Conservation (phyloP, 164 flowering plant species). For the Aristolochia californica region DNA sequence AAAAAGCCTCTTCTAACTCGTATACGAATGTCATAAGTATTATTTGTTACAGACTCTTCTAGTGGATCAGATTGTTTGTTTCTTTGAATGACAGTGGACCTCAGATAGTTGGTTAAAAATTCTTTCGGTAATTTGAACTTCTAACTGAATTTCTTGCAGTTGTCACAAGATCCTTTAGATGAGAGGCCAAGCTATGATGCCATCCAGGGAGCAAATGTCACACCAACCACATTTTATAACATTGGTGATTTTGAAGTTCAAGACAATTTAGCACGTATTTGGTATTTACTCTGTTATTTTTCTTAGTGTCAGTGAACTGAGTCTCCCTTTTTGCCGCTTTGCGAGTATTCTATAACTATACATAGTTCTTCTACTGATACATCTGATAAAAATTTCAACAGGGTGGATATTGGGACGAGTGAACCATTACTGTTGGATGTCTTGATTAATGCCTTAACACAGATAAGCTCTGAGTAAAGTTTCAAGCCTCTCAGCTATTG, state of each 20-base stretch:
- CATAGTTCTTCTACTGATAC: conserved; percentile 8
- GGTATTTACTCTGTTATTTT: conserved; percentile 28
- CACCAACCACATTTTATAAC: conserved; percentile 84
- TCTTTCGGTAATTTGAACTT: not conserved
- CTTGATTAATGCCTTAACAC: conserved; percentile 77
- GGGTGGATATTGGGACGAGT: conserved; percentile 11
- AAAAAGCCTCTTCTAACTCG: conserved; percentile 53
- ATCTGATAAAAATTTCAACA: conserved; percentile 8
- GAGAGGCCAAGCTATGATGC: conserved; percentile 84
- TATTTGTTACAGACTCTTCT: conserved; percentile 42
- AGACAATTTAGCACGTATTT: conserved; percentile 82
- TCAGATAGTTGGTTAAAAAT: not conserved
- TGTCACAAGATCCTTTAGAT: conserved; percentile 78
- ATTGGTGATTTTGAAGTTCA: conserved; percentile 90
- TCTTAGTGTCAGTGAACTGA: not conserved
- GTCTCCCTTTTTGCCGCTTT: not conserved
- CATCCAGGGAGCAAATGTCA: conserved; percentile 78
- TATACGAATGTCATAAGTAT: too few species aligned
- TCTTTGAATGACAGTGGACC: too few species aligned
- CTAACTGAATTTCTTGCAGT: conserved; percentile 28
- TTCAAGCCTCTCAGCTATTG: not conserved
- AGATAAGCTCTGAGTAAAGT: conserved; percentile 84
- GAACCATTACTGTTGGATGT: conserved; percentile 17
- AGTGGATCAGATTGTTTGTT: too few species aligned
- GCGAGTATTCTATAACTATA: not conserved